phyloP scores from a whole-genome alignment of 768 basidiomycete species.

The Pleurotus giganteus region DNA sequence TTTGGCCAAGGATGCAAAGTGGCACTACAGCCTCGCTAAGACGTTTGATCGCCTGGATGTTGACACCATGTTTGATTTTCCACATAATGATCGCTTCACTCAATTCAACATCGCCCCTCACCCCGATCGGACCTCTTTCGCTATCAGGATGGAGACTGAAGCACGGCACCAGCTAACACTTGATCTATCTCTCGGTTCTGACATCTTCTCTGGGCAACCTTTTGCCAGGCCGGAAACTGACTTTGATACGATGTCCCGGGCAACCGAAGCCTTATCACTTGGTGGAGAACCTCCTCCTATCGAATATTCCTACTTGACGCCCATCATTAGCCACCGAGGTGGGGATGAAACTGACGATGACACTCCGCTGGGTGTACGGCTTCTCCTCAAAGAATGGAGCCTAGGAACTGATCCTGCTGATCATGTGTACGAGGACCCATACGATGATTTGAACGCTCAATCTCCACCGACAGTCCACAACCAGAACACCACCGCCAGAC shows the following conservation, averaged over 20 bases:
- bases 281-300: conserved; percentile 54
- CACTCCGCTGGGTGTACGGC: conserved; percentile 51
- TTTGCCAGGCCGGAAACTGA: conserved; percentile 31
- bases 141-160: conserved; percentile 46
- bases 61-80: conserved; percentile 30
- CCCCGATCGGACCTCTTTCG: conserved; percentile 33
- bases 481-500: conserved; percentile 9
- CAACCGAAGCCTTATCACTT: conserved; percentile 55
- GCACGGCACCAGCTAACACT: conserved; percentile 61
- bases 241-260: conserved; percentile 47
- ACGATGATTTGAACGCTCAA: conserved; percentile 32
- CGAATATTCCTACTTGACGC: conserved; percentile 61
- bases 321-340: conserved; percentile 34
- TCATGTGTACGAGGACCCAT: conserved; percentile 56
- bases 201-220: conserved; percentile 50
- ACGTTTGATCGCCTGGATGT: conserved; percentile 42
- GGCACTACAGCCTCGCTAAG: conserved; percentile 51
- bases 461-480: conserved; percentile 7
- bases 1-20: conserved; percentile 41
- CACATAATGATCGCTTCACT: conserved; percentile 35
- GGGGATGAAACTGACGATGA: conserved; percentile 21
- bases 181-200: conserved; percentile 59
- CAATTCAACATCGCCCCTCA: conserved; percentile 41
- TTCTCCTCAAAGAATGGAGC: conserved; percentile 70
- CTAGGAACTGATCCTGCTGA: conserved; percentile 47